These are phyloP conservation scores for Leucosporidium yakuticum DNA, from an alignment of 768 basidiomycete species.

Conservation along the genomic window DNA sequence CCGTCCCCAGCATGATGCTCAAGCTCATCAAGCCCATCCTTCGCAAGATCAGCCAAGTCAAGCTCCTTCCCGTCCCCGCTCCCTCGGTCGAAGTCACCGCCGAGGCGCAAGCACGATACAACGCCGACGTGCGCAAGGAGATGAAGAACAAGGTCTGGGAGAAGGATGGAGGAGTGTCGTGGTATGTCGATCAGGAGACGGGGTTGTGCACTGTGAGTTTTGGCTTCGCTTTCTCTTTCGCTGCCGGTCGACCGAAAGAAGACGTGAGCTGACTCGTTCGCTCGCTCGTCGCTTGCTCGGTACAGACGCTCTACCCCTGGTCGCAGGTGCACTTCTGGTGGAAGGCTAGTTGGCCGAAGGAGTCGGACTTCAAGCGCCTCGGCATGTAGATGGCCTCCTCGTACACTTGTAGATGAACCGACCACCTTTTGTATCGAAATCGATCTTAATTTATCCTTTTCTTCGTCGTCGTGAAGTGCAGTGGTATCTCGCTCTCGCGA, in stretches of 20 bases:
- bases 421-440: too few species aligned
- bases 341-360: conserved; percentile 10
- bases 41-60: background rate
- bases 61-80: background rate
- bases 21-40: conserved; percentile 31
- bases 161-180: conserved; percentile 26
- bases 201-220: conserved; percentile 20
- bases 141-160: conserved; percentile 34
- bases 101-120: conserved; percentile 26
- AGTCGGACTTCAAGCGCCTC: conserved; percentile 9
- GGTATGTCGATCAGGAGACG: conserved; percentile 31
- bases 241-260: too few species aligned
- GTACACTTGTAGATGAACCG: too few species aligned
- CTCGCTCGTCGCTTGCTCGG: background rate
- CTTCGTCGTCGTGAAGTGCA: too few species aligned
- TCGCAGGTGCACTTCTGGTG: conserved; percentile 32
- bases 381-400: too few species aligned
- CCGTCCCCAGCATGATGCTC: conserved; percentile 4
- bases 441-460: too few species aligned
- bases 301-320: conserved; percentile 21
- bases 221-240: too few species aligned
- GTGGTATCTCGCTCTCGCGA: too few species aligned
- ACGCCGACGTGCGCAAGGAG: conserved; percentile 17
- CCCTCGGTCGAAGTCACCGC: conserved; percentile 35
- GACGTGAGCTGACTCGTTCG: background rate